phyloP scores from a whole-genome alignment of 305 asterid genomes.

The Fraxinus platypoda region DNA sequence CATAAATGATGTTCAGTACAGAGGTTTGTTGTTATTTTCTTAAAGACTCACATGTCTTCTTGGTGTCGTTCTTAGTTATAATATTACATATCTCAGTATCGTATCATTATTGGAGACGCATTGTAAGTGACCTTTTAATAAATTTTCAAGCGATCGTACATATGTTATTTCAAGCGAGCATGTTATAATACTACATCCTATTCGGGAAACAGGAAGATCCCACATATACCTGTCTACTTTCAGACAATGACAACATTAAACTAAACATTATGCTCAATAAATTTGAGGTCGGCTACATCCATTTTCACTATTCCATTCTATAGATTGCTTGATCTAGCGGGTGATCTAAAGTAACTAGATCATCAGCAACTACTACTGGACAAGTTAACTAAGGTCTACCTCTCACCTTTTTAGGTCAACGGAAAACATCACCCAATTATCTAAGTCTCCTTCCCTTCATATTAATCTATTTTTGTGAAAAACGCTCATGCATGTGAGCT shows the following conservation, averaged over 20 bases:
- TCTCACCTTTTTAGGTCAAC: neutral
- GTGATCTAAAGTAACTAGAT: neutral
- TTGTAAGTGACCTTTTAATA: neutral
- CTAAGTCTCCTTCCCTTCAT: neutral
- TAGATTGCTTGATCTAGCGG: neutral
- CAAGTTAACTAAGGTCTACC: neutral
- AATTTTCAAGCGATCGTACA: neutral
- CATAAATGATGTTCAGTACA: constrained; percentile 75
- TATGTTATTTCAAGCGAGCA: neutral
- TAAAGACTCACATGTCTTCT: neutral
- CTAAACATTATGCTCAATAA: neutral
- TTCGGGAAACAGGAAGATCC: neutral
- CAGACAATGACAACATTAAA: neutral
- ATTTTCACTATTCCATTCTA: neutral
- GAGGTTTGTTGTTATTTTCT: constrained; percentile 51
- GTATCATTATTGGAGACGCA: neutral
- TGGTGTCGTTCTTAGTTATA: neutral
- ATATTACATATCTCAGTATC: neutral
- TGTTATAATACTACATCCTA: neutral
- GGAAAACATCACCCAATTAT: neutral
- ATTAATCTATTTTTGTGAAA: neutral
- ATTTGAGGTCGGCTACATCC: neutral
- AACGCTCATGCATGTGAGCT: neutral
- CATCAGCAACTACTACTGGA: neutral
- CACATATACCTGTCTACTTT: neutral